Conservation (phyloP, 192 early-diverging fungal species). For the Linnemannia schmuckeri region DNA sequence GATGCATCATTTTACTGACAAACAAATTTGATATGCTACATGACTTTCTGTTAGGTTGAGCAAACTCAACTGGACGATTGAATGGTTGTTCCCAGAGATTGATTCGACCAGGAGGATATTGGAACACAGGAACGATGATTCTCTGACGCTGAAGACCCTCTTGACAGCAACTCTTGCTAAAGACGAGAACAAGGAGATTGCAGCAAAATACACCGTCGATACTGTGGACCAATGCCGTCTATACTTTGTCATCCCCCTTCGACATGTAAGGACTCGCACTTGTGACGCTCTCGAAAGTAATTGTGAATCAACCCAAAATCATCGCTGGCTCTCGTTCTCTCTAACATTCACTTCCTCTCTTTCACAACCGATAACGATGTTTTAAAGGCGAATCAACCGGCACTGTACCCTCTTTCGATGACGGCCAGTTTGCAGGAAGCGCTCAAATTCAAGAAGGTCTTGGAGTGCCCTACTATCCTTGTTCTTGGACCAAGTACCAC, state of each 20-base stretch:
- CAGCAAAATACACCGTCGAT: conserved; percentile 12
- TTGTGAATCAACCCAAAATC: not conserved
- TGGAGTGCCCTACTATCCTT: conserved; percentile 65
- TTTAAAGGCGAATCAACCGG: conserved; percentile 60
- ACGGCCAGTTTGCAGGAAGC: conserved; percentile 57
- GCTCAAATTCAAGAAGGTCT: conserved; percentile 61
- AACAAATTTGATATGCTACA: not conserved
- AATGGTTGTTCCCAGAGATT: conserved; percentile 56
- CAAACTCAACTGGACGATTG: conserved; percentile 64
- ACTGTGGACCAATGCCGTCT: conserved; percentile 47
- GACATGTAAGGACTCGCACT: conserved; percentile 40
- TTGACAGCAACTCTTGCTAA: conserved; percentile 11
- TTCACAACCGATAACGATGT: conserved; percentile 24
- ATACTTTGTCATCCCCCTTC: conserved; percentile 58
- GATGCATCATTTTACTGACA: conserved; percentile 8
- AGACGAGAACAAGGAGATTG: conserved; percentile 25
- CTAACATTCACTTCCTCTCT: too few species aligned
- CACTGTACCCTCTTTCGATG: conserved; percentile 55
- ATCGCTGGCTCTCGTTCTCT: not conserved
- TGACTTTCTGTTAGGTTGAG: conserved; percentile 37
- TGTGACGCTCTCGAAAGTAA: not conserved
- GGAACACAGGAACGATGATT: conserved; percentile 43
- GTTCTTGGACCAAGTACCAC: conserved; percentile 29
- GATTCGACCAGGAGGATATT: conserved; percentile 19
- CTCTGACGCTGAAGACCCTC: conserved; percentile 14